phyloP scores from a whole-genome alignment of 495 filamentous ascomycete species.

The Poronia punctata region DNA sequence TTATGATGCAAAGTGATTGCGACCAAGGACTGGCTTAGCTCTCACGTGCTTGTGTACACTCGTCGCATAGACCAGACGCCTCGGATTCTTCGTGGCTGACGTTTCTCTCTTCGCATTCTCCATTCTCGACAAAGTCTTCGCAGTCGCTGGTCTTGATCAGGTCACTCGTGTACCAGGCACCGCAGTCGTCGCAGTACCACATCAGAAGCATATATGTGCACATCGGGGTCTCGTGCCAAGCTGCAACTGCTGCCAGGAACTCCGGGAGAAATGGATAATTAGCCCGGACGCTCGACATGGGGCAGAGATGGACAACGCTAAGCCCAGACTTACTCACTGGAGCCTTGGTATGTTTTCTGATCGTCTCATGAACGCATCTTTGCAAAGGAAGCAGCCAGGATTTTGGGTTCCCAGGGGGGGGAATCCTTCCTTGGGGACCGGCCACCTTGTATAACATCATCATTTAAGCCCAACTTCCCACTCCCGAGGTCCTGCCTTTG shows the following conservation, averaged over 20 bases:
- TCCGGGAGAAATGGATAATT: conserved; percentile 5
- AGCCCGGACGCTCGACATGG: conserved; percentile 1
- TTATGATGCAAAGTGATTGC: too few species aligned
- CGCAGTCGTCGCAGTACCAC: conserved; percentile 29
- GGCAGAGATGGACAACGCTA: neutral
- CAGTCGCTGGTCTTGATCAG: conserved; percentile 24
- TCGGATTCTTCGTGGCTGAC: conserved; percentile 22
- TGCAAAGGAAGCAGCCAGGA: neutral
- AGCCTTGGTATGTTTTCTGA: conserved; percentile 4
- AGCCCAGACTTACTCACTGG: conserved; percentile 1
- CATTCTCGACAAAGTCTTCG: conserved; percentile 15
- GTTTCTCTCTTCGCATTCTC: conserved; percentile 17
- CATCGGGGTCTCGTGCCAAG: conserved; percentile 12
- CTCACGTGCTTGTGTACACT: conserved; percentile 15
- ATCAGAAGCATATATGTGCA: conserved; percentile 24
- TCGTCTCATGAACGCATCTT: conserved; percentile 1
- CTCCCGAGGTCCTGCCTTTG: neutral
- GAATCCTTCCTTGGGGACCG: too few species aligned
- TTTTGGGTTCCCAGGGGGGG: too few species aligned
- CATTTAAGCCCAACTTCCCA: neutral
- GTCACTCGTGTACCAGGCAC: conserved; percentile 30
- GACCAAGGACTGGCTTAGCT: neutral
- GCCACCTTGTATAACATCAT: conserved; percentile 5
- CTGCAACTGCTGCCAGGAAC: conserved; percentile 1
- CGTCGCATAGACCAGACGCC: conserved; percentile 23